These are phyloP conservation scores for Colletotrichum camelliae DNA, from an alignment of 2,329 filamentous ascomycete genomes.

Conservation along the genomic window DNA sequence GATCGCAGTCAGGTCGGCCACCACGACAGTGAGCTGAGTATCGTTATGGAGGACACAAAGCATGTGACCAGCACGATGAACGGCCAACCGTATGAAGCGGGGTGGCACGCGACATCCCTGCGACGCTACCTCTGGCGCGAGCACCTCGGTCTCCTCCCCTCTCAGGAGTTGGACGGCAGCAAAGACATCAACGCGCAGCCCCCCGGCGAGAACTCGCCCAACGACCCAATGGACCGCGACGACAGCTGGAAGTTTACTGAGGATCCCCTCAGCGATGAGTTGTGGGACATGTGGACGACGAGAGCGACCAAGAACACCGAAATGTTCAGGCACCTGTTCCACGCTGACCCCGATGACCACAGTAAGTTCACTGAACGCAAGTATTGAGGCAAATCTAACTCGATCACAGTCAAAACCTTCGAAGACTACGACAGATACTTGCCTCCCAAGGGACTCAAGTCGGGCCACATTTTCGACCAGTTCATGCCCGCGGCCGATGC, in stretches of 20 bases:
- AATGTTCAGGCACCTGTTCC: constrained; percentile 81
- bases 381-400: constrained; percentile 19
- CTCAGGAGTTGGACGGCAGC: constrained; percentile 72
- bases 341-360: constrained; percentile 87
- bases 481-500: constrained; percentile 77
- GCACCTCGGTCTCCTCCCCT: constrained; percentile 81
- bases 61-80: constrained; percentile 77
- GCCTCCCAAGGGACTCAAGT: constrained; percentile 71
- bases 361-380: constrained; percentile 51
- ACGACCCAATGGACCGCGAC: constrained; percentile 66
- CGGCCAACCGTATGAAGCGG: constrained; percentile 76
- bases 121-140: constrained; percentile 88
- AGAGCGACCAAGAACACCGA: constrained; percentile 75
- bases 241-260: constrained; percentile 69
- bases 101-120: constrained; percentile 82
- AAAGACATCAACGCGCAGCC: constrained; percentile 77
- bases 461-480: constrained; percentile 86
- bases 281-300: constrained; percentile 73
- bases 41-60: constrained; percentile 86
- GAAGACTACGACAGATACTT: constrained; percentile 86
- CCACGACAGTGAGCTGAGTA: constrained; percentile 89
- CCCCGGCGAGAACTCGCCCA: constrained; percentile 68
- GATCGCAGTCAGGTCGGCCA: constrained; percentile 86
- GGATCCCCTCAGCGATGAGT: constrained; percentile 71
- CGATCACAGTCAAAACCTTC: constrained; percentile 74